phyloP scores from a whole-genome alignment of 2,329 filamentous ascomycete genomes.

The Alternaria novae-zelandiae region DNA sequence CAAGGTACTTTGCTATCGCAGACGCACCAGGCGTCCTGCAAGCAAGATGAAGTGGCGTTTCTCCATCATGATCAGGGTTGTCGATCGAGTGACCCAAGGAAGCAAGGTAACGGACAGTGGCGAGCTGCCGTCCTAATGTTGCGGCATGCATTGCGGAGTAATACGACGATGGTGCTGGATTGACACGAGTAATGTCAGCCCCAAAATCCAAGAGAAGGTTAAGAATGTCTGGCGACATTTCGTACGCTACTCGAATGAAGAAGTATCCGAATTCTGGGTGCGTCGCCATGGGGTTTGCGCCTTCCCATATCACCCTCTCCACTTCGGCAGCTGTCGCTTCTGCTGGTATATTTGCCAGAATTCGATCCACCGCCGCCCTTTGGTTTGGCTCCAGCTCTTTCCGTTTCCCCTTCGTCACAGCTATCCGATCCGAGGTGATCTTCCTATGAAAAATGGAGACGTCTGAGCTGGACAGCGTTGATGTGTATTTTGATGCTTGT shows the following conservation, averaged over 20 bases:
- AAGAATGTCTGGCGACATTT: constrained; percentile 32
- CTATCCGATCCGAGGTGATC: constrained; percentile 38
- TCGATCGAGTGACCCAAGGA: constrained; percentile 37
- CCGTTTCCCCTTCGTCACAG: constrained; percentile 35
- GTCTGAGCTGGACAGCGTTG: constrained; percentile 33
- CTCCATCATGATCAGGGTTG: constrained; percentile 29
- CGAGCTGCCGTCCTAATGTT: constrained; percentile 31
- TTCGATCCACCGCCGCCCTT: constrained; percentile 36
- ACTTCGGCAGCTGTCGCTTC: constrained; percentile 32
- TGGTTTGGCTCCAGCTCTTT: constrained; percentile 32
- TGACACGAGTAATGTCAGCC: constrained; percentile 33
- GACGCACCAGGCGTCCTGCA: constrained; percentile 34
- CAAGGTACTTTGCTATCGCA: constrained; percentile 33
- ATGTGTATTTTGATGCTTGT: constrained; percentile 20
- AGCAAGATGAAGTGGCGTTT: constrained; percentile 43
- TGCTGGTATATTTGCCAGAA: constrained; percentile 32
- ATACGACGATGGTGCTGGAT: constrained; percentile 16
- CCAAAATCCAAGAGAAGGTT: constrained; percentile 38
- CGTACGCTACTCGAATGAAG: constrained; percentile 37
- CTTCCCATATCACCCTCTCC: constrained; percentile 40
- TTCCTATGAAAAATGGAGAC: constrained; percentile 35
- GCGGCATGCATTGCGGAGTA: constrained; percentile 40
- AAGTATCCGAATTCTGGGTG: constrained; percentile 40
- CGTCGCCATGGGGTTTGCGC: constrained; percentile 37
- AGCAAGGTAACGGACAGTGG: constrained; percentile 35